phyloP scores from a whole-genome alignment of 1,284 basidiomycete genomes.

The Boletus subluridellus region DNA sequence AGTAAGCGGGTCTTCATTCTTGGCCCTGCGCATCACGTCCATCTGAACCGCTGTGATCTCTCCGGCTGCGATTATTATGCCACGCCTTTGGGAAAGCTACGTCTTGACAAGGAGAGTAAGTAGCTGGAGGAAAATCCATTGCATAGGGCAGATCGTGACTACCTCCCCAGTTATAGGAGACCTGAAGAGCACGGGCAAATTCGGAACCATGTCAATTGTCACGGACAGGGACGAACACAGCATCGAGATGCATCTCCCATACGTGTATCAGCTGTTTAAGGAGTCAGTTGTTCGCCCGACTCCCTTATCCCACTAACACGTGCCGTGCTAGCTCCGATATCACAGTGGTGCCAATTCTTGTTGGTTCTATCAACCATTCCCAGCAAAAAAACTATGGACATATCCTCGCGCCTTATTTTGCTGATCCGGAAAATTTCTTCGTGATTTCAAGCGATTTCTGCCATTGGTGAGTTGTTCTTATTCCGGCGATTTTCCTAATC shows the following conservation, averaged over 20 bases:
- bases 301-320: slow-evolving; percentile 2
- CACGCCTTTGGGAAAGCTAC: slow-evolving; percentile 84
- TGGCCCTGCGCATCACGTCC: slow-evolving; percentile 93
- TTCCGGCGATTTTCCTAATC: not conserved
- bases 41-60: slow-evolving; percentile 84
- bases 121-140: not conserved
- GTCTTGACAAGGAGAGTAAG: slow-evolving; percentile 77
- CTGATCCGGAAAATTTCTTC: slow-evolving; percentile 75
- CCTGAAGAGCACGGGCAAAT: slow-evolving; percentile 66
- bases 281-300: slow-evolving; percentile 48
- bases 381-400: slow-evolving; percentile 64
- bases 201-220: slow-evolving; percentile 61
- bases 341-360: slow-evolving; percentile 84
- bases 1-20: slow-evolving; percentile 93
- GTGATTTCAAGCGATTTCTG: slow-evolving; percentile 97
- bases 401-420: slow-evolving; percentile 78
- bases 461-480: slow-evolving; percentile 69
- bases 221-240: slow-evolving; percentile 95
- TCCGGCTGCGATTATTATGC: slow-evolving; percentile 72
- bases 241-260: slow-evolving; percentile 97
- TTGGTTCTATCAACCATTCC: slow-evolving; percentile 72
- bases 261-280: slow-evolving; percentile 84
- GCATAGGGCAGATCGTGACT: slow-evolving; percentile 3
- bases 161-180: slow-evolving; percentile 58
- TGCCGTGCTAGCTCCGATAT: slow-evolving; percentile 58